Evolutionary conservation across 108 stramenopile genomes (phyloP), one percentile per base, ranked within the genome.

Genomic region (Mediolabrus comicus): DNA sequence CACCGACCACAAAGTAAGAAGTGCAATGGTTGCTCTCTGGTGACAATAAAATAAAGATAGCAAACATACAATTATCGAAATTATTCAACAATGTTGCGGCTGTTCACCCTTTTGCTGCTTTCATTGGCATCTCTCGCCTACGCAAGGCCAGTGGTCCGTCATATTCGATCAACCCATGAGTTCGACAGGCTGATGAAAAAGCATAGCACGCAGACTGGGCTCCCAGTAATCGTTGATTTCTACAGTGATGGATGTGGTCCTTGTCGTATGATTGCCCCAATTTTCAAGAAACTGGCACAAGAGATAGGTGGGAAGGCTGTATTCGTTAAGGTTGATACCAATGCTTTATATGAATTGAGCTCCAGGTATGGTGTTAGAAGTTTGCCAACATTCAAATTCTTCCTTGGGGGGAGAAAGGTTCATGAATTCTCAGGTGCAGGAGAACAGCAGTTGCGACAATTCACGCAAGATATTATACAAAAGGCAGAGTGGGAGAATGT

Each of bases 241-340:
- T 96, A 95, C 77, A 82, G 79, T 38, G 82, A 83, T 52, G 67
- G 75, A 6, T 78, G 75, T 39, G 74, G 74, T n/a, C 70, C 77
- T 41, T 77, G 74, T 25, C 77, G 72, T 12, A 92, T 93, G 93
- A 96, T 96, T 74, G 97, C 97, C 22, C 97, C 97, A 11, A 90
- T 92, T 39, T 97, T 89, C 87, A 92, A 94, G 80, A 86, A 94
- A 66, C 85, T 96, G 9, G 97, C 95, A 46, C 75, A 87, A 59
- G 89, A 96, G 52, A 75, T 84, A 30, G 77, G 81, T 33, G 94
- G 89, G 67, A 78, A 83, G 74, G 95, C 95, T 7, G 95, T 97
- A 51, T 95, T 97, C 79, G 93, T 92, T 69, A 97, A 97, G 74
- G 91, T 97, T 22, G 92, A 97, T 54, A 92, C 91, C 61, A 89